Evolutionary conservation across 2,329 filamentous ascomycete genomes (phyloP).

Genomic region (Bipolaris bicolor): DNA sequence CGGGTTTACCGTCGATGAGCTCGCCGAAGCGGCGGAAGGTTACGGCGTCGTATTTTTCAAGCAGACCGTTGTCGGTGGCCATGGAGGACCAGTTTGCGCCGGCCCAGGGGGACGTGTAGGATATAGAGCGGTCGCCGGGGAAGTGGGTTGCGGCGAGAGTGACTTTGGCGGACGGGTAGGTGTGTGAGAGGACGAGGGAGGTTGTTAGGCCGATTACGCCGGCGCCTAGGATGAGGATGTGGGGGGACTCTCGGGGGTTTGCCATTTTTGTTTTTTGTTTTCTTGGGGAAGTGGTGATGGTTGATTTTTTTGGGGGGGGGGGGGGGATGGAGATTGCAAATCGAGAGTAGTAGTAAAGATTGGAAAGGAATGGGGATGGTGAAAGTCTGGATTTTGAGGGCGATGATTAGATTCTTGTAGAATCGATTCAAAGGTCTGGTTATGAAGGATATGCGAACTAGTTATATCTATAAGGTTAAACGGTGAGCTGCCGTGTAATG

Average conservation of each 20-base stretch:
- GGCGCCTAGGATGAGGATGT: slow-evolving; percentile 54
- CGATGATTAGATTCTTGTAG: background rate
- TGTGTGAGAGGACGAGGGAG: slow-evolving; percentile 64
- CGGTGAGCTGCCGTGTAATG: background rate
- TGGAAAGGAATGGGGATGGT: no score
- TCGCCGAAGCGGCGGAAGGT: slow-evolving; percentile 39
- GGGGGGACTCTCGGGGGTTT: slow-evolving; percentile 7
- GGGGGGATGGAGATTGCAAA: no score
- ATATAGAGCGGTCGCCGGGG: slow-evolving; percentile 90
- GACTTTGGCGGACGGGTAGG: slow-evolving; percentile 61
- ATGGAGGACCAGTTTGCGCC: slow-evolving; percentile 77
- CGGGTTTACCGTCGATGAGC: slow-evolving; percentile 31
- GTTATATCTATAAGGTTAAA: background rate
- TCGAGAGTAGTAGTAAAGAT: no score
- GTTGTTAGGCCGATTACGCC: slow-evolving; percentile 72
- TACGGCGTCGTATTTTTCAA: slow-evolving; percentile 41
- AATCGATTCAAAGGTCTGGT: background rate
- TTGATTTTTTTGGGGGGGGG: background rate
- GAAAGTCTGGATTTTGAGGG: background rate
- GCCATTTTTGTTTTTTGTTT: slow-evolving; percentile 14
- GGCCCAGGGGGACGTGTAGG: slow-evolving; percentile 90
- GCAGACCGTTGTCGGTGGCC: slow-evolving; percentile 42
- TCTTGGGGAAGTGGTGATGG: background rate
- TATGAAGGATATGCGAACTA: background rate
- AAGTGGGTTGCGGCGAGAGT: slow-evolving; percentile 86